phyloP scores from a whole-genome alignment of 2,329 filamentous ascomycete species.

The Aspergillus intermedius region DNA sequence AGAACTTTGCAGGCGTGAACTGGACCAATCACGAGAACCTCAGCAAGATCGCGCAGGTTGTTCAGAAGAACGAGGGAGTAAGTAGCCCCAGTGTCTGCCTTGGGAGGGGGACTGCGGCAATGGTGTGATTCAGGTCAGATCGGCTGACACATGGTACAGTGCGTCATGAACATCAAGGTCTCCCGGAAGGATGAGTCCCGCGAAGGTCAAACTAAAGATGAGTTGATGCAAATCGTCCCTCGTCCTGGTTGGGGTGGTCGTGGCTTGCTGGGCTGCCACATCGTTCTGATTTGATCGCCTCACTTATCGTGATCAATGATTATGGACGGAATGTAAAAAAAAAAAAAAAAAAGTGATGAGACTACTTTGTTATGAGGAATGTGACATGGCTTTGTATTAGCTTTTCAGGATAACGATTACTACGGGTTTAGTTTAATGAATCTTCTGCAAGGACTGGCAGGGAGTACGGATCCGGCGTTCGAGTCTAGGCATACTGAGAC shows the following conservation, averaged over 20 bases:
- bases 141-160: conserved; percentile 41
- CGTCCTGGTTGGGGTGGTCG: conserved; percentile 81
- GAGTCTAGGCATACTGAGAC: background rate
- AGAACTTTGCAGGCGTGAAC: conserved; percentile 78
- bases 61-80: conserved; percentile 85
- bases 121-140: background rate
- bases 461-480: background rate
- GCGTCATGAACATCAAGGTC: conserved; percentile 63
- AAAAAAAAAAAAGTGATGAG: background rate
- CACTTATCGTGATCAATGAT: background rate
- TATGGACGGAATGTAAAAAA: background rate
- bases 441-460: background rate
- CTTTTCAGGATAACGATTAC: background rate
- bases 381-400: conserved; percentile 9
- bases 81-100: conserved; percentile 26
- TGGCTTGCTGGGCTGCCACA: conserved; percentile 83
- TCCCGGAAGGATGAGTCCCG: conserved; percentile 43
- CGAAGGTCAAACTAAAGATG: conserved; percentile 44
- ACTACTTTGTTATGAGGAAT: conserved; percentile 10
- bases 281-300: conserved; percentile 63
- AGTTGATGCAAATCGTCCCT: conserved; percentile 68
- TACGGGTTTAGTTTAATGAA: too few species aligned
- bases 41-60: conserved; percentile 77
- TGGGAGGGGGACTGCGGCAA: too few species aligned
- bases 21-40: conserved; percentile 79